Conservation (phyloP, 306 rosid species). For the Parietaria judaica region DNA sequence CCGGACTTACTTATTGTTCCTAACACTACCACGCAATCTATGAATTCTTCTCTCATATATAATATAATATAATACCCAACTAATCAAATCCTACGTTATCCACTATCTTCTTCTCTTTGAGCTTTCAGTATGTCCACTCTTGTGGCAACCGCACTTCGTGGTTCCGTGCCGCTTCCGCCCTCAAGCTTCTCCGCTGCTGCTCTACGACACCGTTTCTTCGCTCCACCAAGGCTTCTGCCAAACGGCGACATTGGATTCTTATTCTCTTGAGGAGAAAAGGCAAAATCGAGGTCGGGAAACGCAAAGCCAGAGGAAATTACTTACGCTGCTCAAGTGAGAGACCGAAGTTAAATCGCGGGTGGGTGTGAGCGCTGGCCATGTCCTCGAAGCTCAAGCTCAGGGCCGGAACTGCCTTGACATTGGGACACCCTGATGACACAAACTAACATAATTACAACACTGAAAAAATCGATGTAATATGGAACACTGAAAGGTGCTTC, state of each 20-base stretch:
- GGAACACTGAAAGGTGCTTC: too few relatives aligned
- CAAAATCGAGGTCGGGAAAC: background rate
- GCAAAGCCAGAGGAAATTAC: background rate
- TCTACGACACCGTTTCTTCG: slow-evolving; percentile 40
- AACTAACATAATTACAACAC: background rate
- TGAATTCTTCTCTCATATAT: too few relatives aligned
- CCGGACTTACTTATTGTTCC: background rate
- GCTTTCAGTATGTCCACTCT: slow-evolving; percentile 72
- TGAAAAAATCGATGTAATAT: too few relatives aligned
- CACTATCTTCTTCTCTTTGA: too few relatives aligned
- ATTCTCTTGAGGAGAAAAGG: background rate
- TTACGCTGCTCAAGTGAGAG: slow-evolving; percentile 36
- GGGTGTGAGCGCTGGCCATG: slow-evolving; percentile 18
- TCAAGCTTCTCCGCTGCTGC: slow-evolving; percentile 32
- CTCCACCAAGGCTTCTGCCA: slow-evolving; percentile 38
- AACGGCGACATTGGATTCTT: background rate
- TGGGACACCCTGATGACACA: slow-evolving; percentile 30
- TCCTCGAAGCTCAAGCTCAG: slow-evolving; percentile 39
- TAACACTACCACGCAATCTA: background rate
- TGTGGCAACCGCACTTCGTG: slow-evolving; percentile 60
- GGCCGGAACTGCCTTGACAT: slow-evolving; percentile 44
- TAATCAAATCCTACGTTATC: too few relatives aligned
- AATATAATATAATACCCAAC: too few relatives aligned
- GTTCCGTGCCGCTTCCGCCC: slow-evolving; percentile 36
- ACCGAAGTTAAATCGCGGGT: slow-evolving; percentile 21